phyloP scores from a whole-genome alignment of 208 protist genomes.

The Endotrypanum monterogeii region DNA sequence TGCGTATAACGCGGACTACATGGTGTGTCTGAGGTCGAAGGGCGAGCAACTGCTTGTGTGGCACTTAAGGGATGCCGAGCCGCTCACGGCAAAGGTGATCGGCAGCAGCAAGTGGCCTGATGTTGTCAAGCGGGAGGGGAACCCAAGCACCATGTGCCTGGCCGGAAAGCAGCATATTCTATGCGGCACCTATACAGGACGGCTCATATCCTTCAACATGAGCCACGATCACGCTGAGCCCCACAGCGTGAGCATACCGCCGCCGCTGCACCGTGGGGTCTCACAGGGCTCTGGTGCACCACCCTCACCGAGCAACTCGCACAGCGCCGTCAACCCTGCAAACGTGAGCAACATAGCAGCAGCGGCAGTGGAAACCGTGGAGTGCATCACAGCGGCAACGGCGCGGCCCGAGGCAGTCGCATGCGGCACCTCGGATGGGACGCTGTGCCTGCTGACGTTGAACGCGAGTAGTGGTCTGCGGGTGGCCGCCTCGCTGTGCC shows the following conservation, averaged over 20 bases:
- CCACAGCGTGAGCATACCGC: conserved; percentile 36
- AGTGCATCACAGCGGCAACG: conserved; percentile 58
- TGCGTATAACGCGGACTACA: conserved; percentile 83
- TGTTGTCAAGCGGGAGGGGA: conserved; percentile 67
- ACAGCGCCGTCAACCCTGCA: not conserved
- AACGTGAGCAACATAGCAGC: not conserved
- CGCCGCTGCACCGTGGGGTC: conserved; percentile 25
- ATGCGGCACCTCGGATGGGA: conserved; percentile 74
- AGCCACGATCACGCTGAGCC: conserved; percentile 58
- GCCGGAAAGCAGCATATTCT: conserved; percentile 82
- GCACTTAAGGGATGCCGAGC: conserved; percentile 53
- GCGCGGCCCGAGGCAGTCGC: conserved; percentile 74
- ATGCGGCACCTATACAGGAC: conserved; percentile 73
- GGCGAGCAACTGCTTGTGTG: conserved; percentile 56
- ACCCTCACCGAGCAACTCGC: conserved; percentile 7
- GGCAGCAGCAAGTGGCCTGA: conserved; percentile 23
- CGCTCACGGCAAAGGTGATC: conserved; percentile 51
- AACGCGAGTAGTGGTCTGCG: conserved; percentile 71
- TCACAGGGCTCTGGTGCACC: conserved; percentile 19
- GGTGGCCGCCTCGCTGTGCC: conserved; percentile 43
- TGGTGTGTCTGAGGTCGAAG: conserved; percentile 60
- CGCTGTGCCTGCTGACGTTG: conserved; percentile 58
- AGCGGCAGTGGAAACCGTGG: conserved; percentile 45
- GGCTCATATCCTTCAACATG: conserved; percentile 78
- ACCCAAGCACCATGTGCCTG: conserved; percentile 68